phyloP scores from a whole-genome alignment of 75 land plant genomes.

The Sequoiadendron giganteum region DNA sequence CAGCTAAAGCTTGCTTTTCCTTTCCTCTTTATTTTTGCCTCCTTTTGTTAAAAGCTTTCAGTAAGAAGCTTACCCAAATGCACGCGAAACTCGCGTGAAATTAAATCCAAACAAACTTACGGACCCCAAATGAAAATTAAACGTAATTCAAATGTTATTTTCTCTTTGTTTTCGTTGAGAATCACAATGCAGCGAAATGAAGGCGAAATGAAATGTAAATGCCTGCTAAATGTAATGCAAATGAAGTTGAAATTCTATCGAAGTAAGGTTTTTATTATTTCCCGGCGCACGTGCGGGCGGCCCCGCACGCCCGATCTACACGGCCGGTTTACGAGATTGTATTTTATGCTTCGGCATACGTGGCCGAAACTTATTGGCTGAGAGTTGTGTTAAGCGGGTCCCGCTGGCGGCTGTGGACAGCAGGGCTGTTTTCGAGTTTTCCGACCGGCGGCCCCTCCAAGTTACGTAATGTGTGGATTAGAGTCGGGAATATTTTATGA shows the following conservation, averaged over 20 bases:
- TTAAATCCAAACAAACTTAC: background rate
- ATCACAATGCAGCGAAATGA: background rate
- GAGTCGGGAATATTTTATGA: background rate
- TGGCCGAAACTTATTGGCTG: background rate
- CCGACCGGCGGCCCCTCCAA: background rate
- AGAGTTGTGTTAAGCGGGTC: too few relatives aligned
- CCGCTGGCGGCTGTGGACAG: background rate
- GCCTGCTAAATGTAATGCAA: background rate
- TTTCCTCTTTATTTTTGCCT: background rate
- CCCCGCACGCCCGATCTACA: conserved; percentile 6
- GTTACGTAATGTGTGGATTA: conserved; percentile 4
- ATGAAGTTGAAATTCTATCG: background rate
- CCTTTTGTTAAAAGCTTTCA: too few relatives aligned
- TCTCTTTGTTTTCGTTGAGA: background rate
- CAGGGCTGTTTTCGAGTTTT: background rate
- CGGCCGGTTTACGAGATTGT: background rate
- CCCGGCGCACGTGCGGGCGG: conserved; percentile 15
- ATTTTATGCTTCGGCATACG: background rate
- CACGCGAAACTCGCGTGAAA: background rate
- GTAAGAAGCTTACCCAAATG: background rate
- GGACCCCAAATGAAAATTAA: background rate
- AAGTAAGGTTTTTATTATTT: background rate
- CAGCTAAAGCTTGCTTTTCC: background rate
- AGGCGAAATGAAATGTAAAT: background rate
- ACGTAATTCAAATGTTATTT: background rate